Evolutionary conservation across 805 yeast genomes (phyloP), one percentile per base, ranked within the genome.

Genomic region (Metschnikowia orientalis): DNA sequence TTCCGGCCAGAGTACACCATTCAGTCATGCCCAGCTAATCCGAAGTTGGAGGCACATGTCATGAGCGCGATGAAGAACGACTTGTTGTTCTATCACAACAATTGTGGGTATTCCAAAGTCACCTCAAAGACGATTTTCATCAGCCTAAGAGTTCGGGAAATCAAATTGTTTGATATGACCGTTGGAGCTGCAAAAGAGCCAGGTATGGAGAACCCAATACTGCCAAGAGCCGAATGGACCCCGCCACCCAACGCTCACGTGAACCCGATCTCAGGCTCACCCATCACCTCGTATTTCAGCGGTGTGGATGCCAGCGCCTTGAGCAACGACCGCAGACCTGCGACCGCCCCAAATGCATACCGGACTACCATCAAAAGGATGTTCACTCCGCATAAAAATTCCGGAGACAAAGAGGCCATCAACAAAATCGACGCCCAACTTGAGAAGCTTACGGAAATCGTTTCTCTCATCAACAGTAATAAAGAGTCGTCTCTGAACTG

Each of bases 11-110:
- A 74, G 42, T 75, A 68, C 44, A 51, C 58, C 9, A 40, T 75
- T 17, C 83, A 77, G 50, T 75, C 79, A 7, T 72, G 78, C 45
- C 79, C 79, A 1, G 54, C 66, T 10, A 57, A 63, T 13, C 63
- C 70, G 9, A 73, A 74, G 35, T 52, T 75, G 6, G 81, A 76
- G 40, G 53, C 63, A 6, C 73, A 67, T 32, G 64, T 77, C 8
- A 50, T 66, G 9, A 53, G 53, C 20, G 57, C 77, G 9, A 77
- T 77, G 81, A 75, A 70, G 44, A 64, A 63, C 36, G 81, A 75
- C 44, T 49, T 76, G 34, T 47, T 64, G 24, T 65, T 63, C 38
- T 61, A 56, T 38, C 70, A 62, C 33, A 63, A 63, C 36, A 59
- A 61, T 39, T 55, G 57, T 29, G 50, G 53, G 6, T 53, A 50